Evolutionary conservation across 1,284 basidiomycete genomes (phyloP).

Genomic region (Sanghuangporus sanghuang): DNA sequence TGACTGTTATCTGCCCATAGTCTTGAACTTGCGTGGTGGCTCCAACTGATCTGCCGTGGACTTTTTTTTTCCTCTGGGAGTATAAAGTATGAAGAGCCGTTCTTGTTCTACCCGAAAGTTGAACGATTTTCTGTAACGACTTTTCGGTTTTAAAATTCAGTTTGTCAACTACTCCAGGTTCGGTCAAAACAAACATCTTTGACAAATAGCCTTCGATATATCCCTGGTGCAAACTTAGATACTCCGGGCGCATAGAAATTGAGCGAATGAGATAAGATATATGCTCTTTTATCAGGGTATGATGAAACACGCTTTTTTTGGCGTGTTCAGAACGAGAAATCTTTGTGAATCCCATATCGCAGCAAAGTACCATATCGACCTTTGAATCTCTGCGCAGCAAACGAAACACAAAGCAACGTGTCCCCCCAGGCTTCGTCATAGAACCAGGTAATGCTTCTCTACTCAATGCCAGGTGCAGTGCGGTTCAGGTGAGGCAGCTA

Average conservation of each 20-base stretch:
- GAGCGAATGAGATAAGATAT: too few species aligned
- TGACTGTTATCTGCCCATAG: conserved; percentile 25
- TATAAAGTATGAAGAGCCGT: background rate
- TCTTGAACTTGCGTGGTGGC: conserved; percentile 65
- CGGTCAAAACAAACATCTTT: background rate
- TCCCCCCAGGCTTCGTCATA: background rate
- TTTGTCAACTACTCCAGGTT: background rate
- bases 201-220: background rate
- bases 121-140: background rate
- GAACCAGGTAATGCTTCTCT: background rate
- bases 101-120: background rate
- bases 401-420: background rate
- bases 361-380: too few species aligned
- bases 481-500: background rate
- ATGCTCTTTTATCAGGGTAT: too few species aligned
- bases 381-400: too few species aligned
- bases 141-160: background rate
- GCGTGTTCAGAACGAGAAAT: too few species aligned
- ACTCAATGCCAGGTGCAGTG: background rate
- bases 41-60: conserved; percentile 13
- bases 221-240: background rate
- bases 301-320: too few species aligned
- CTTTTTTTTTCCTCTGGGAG: background rate
- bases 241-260: background rate
- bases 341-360: too few species aligned